Evolutionary conservation across 2,329 filamentous ascomycete genomes (phyloP).

Genomic region (Macroventuria anomochaeta): DNA sequence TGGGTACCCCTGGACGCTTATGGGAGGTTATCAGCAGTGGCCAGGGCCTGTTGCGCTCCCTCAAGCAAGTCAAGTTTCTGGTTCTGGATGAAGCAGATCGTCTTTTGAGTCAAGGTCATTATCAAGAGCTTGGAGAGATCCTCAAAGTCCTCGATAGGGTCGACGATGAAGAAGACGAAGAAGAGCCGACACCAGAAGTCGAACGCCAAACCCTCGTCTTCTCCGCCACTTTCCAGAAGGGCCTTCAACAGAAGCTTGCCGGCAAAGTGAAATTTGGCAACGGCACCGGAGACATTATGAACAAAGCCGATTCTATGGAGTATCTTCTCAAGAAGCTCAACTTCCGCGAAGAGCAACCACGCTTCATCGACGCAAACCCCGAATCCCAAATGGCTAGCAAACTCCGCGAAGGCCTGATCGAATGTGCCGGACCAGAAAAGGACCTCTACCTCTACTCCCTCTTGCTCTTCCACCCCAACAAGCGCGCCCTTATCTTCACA

Average conservation of each 20-base stretch:
- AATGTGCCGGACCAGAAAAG: slow-evolving; percentile 94
- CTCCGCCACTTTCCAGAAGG: slow-evolving; percentile 93
- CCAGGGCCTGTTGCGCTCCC: slow-evolving; percentile 69
- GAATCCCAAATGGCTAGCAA: slow-evolving; percentile 84
- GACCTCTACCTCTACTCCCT: slow-evolving; percentile 93
- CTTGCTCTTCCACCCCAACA: slow-evolving; percentile 79
- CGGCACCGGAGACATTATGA: slow-evolving; percentile 65
- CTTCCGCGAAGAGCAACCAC: slow-evolving; percentile 82
- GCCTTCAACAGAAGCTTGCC: slow-evolving; percentile 86
- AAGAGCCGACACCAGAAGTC: slow-evolving; percentile 32
- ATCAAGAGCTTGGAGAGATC: slow-evolving; percentile 92
- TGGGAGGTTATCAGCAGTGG: slow-evolving; percentile 92
- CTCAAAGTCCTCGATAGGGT: slow-evolving; percentile 77
- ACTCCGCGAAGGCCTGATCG: slow-evolving; percentile 86
- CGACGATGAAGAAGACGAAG: slow-evolving; percentile 46
- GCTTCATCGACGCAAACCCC: slow-evolving; percentile 92
- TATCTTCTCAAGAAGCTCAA: slow-evolving; percentile 90
- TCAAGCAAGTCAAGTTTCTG: slow-evolving; percentile 79
- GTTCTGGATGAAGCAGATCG: slow-evolving; percentile 95
- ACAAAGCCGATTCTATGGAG: slow-evolving; percentile 83
- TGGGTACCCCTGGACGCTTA: slow-evolving; percentile 87
- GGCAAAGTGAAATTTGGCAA: slow-evolving; percentile 68
- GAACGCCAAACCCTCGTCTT: slow-evolving; percentile 90
- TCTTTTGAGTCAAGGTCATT: slow-evolving; percentile 88
- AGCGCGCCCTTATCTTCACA: slow-evolving; percentile 87